Base-by-base conservation (phyloP, 1,284 basidiomycete genomes). In the Moesziomyces sp. region DNA sequence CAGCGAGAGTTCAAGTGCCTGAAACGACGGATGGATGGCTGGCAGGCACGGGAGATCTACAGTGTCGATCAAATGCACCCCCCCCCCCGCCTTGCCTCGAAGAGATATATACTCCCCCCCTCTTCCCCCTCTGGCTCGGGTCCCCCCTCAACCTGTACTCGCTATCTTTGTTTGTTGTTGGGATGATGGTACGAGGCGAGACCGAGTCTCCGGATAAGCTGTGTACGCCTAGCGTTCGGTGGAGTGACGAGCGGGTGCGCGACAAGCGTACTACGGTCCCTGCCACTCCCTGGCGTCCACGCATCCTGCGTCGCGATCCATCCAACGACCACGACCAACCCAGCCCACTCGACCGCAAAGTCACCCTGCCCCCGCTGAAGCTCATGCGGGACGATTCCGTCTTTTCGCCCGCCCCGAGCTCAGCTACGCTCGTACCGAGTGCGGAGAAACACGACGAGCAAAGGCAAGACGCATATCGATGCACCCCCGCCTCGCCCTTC, bases 221-320 rank as follows among this genome's bases (percentile, higher is more conserved):
- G 14, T 14, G 16, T 38, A 38, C 35, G 35, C 35, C 35, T 18
- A 16, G 14, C 14, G 35, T 38, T 14, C 35, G 35, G 14, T 38
- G 35, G 35, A 38, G 35, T 30, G 30, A 30, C 35, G 14, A 38
- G 35, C 13, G 14, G 11, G 35, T 18, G 35, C 14, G 16, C 4
- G 35, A 38, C 35, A 38, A 38, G 14, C 35, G 35, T 4, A 44
- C 33, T 2, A 16, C 46, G 7, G 52, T 52, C 13, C 66, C 66
- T 19, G 59, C 59, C 26, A 63, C 66, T 1, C 66, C 66, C 35
- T 69, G 66, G 66, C 66, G 66, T 30, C 49, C 66, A 3, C 66
- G 66, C 19, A 69, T 63, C 19, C 58, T 56, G 16, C 58, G 59
- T 2, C 38, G 55, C 10, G 44, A 44, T 18, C 30, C 44, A 45